A percentile compares a stretch with the other conserved stretches of the same genome.
Conservation (phyloP, 768 basidiomycete species). For the Mycena vitilis region DNA sequence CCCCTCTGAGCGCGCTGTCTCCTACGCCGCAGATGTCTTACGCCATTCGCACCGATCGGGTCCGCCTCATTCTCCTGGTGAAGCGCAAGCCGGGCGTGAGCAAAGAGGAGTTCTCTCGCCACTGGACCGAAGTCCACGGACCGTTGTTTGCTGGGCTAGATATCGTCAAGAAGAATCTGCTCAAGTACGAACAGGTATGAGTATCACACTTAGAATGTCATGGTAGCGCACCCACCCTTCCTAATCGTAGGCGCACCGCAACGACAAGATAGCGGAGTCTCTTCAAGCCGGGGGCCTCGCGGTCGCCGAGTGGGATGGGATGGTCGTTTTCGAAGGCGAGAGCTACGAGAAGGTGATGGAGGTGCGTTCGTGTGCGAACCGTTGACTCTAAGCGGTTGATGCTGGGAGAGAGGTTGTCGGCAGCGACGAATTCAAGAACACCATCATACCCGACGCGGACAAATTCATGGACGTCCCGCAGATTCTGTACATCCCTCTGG, state of each 20-base stretch:
- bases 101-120: slow-evolving; percentile 45
- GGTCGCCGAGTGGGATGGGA: slow-evolving; percentile 42
- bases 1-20: too few relatives aligned
- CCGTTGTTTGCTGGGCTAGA: slow-evolving; percentile 44
- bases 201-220: not conserved
- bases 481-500: not conserved
- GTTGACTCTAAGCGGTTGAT: too few relatives aligned
- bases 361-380: slow-evolving; percentile 26
- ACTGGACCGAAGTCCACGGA: slow-evolving; percentile 46
- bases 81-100: slow-evolving; percentile 44
- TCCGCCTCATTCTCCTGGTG: slow-evolving; percentile 33
- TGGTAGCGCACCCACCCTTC: not conserved
- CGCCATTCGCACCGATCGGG: not conserved
- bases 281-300: slow-evolving; percentile 34
- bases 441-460: not conserved
- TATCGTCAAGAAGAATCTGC: slow-evolving; percentile 47
- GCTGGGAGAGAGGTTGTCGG: too few relatives aligned
- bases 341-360: slow-evolving; percentile 46
- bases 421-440: too few relatives aligned
- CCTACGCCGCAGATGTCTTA: not conserved
- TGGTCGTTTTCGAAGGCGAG: slow-evolving; percentile 47
- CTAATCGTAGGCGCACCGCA: slow-evolving; percentile 38
- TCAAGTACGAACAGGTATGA: slow-evolving; percentile 48
- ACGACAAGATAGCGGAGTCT: slow-evolving; percentile 19
- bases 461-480: not conserved